Conservation (phyloP, 306 rosid genomes). For the Cotoneaster glaucophyllus region DNA sequence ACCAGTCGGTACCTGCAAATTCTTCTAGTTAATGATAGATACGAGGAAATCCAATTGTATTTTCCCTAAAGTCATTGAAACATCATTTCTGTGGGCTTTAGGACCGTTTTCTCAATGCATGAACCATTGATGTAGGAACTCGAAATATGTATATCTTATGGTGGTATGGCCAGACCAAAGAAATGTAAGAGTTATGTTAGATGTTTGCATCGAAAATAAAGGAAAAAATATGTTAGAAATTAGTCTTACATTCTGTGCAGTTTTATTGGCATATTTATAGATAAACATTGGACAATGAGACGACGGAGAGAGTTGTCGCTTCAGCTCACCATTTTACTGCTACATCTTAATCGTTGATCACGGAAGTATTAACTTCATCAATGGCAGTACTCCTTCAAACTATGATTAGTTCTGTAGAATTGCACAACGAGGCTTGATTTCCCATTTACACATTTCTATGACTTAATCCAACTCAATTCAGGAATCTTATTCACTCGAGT, state of each 20-base stretch:
- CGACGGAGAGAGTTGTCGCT: neutral
- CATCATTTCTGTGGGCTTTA: neutral
- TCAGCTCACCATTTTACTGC: neutral
- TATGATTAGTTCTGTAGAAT: too few species aligned
- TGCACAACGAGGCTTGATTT: too few species aligned
- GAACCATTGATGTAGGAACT: neutral
- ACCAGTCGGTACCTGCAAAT: neutral
- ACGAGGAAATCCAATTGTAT: neutral
- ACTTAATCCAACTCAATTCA: conserved; percentile 66
- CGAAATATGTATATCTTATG: neutral
- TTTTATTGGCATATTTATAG: neutral
- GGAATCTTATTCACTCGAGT: conserved; percentile 45
- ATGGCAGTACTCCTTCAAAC: neutral
- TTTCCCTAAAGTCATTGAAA: neutral
- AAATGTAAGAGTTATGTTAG: neutral
- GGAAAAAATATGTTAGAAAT: neutral
- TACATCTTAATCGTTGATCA: neutral
- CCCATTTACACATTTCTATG: neutral
- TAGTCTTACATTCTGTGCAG: neutral
- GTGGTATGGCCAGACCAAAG: neutral
- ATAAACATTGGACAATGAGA: neutral
- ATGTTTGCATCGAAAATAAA: neutral
- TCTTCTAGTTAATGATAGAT: neutral
- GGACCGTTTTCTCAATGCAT: neutral
- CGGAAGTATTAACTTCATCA: neutral